phyloP scores from a whole-genome alignment of 1,139 yeast species.

The Debaryomyces fabryi region DNA sequence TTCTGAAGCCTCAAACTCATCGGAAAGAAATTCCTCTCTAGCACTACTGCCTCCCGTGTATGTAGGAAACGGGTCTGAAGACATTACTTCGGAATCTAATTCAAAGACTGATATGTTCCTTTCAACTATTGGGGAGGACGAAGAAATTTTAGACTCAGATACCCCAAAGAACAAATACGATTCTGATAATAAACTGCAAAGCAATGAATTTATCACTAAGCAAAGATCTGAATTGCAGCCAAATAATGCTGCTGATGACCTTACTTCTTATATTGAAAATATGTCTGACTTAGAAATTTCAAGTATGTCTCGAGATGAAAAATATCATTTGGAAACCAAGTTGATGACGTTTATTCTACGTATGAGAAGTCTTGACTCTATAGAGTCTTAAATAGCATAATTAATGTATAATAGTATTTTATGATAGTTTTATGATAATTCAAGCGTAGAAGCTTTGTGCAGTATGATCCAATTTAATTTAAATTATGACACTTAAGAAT shows the following conservation, averaged over 20 bases:
- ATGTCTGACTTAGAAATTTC: conserved; percentile 21
- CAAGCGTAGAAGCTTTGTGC: neutral
- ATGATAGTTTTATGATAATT: conserved; percentile 1
- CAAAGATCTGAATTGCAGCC: neutral
- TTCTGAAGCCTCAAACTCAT: neutral
- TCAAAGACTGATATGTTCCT: neutral
- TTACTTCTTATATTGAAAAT: conserved; percentile 7
- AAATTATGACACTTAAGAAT: neutral
- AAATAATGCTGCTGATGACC: neutral
- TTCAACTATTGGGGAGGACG: neutral
- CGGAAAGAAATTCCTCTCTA: neutral
- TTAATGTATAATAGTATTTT: conserved; percentile 8
- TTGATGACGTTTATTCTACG: conserved; percentile 37
- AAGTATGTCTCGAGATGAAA: conserved; percentile 21
- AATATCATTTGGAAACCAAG: conserved; percentile 33
- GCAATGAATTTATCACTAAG: neutral
- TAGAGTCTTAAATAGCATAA: conserved; percentile 5
- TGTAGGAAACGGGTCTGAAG: neutral
- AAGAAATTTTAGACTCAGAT: conserved; percentile 1
- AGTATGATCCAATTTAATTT: neutral
- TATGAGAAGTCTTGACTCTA: conserved; percentile 22
- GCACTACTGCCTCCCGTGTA: neutral
- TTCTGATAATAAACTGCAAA: neutral
- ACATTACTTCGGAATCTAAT: neutral
- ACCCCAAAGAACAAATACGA: neutral